Conservation (phyloP, 805 yeast species). For the Priceomyces carsonii region DNA sequence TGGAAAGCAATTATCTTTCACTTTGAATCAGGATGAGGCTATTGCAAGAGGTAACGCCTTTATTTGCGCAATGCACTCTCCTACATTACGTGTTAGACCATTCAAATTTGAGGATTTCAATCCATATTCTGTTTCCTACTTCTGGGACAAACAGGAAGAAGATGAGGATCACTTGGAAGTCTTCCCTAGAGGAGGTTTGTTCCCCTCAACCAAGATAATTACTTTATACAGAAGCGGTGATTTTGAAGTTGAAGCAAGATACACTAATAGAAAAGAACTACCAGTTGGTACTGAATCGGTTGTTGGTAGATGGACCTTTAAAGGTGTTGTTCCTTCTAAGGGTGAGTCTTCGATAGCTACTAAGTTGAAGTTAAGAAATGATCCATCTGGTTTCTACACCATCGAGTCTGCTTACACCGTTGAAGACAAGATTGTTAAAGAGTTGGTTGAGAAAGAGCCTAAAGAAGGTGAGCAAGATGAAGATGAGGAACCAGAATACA, state of each 20-base stretch:
- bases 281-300: slow-evolving; percentile 66
- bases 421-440: slow-evolving; percentile 87
- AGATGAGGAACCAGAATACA: slow-evolving; percentile 82
- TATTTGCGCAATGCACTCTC: slow-evolving; percentile 98
- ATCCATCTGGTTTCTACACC: slow-evolving; percentile 93
- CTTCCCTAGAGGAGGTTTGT: slow-evolving; percentile 89
- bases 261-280: slow-evolving; percentile 71
- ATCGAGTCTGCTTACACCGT: slow-evolving; percentile 94
- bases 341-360: slow-evolving; percentile 80
- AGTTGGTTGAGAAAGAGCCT: slow-evolving; percentile 65
- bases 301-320: slow-evolving; percentile 82
- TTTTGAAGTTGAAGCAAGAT: slow-evolving; percentile 82
- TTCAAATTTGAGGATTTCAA: slow-evolving; percentile 97
- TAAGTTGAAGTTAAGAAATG: slow-evolving; percentile 94
- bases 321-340: slow-evolving; percentile 79
- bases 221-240: slow-evolving; percentile 91
- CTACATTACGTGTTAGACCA: slow-evolving; percentile 97
- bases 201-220: slow-evolving; percentile 94
- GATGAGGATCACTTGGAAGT: slow-evolving; percentile 93
- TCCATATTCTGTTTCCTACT: slow-evolving; percentile 89
- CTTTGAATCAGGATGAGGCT: slow-evolving; percentile 98
- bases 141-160: slow-evolving; percentile 92
- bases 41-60: slow-evolving; percentile 99
- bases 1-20: slow-evolving; percentile 84
- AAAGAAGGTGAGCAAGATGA: slow-evolving; percentile 53